Conservation (phyloP, 1,284 basidiomycete genomes). For the Fomitiporia mediterranea region DNA sequence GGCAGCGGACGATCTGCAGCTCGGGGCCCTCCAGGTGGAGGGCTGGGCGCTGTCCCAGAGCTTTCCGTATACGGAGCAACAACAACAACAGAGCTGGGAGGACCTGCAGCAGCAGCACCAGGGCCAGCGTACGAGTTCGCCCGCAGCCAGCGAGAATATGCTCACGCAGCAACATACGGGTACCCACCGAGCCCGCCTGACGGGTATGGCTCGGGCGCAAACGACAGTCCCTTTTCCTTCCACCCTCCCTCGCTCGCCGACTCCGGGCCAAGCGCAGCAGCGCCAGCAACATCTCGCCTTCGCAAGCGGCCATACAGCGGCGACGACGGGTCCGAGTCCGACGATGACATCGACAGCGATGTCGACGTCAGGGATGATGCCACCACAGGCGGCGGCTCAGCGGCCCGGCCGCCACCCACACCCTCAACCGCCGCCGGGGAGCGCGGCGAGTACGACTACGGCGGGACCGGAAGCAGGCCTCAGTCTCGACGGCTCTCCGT, state of each 20-base stretch:
- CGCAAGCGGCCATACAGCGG: conserved; percentile 30
- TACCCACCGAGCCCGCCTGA: conserved; percentile 27
- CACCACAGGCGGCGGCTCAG: conserved; percentile 22
- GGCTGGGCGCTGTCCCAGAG: conserved; percentile 42
- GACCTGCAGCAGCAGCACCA: conserved; percentile 14
- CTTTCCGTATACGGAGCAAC: conserved; percentile 38
- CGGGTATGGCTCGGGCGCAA: conserved; percentile 21
- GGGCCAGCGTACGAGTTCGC: conserved; percentile 8
- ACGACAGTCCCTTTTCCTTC: conserved; percentile 73
- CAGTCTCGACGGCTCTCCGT: conserved; percentile 73
- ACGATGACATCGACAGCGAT: conserved; percentile 60
- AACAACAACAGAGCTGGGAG: conserved; percentile 26
- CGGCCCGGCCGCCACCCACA: conserved; percentile 18
- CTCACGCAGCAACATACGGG: conserved; percentile 24
- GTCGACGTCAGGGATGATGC: conserved; percentile 32
- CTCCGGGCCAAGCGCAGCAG: conserved; percentile 24
- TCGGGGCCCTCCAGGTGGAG: conserved; percentile 21
- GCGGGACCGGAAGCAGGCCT: conserved; percentile 60
- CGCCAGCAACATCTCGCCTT: conserved; percentile 22
- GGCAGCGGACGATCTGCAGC: conserved; percentile 33
- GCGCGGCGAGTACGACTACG: conserved; percentile 26
- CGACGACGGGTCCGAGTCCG: conserved; percentile 27
- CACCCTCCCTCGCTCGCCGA: conserved; percentile 58
- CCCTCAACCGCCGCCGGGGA: conserved; percentile 29
- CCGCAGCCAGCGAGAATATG: conserved; percentile 7